Evolutionary conservation across 1,284 basidiomycete species (phyloP).

Genomic region (Pseudozyma sp.): DNA sequence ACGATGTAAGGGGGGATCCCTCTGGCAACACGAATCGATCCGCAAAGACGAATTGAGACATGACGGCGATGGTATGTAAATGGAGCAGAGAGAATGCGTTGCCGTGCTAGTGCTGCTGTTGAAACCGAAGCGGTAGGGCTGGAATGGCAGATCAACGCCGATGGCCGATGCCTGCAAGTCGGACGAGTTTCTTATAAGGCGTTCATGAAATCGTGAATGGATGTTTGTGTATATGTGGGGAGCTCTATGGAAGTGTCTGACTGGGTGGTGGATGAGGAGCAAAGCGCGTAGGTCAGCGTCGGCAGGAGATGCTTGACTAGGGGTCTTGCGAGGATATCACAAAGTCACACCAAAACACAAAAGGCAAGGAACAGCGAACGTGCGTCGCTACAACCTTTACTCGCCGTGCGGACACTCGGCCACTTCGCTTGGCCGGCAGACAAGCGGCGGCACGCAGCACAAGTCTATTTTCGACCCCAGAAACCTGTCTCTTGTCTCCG

Average conservation of each 20-base stretch:
- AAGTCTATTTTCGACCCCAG: not conserved
- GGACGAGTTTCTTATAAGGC: too few species aligned
- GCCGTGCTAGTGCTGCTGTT: not conserved
- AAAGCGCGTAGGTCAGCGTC: too few species aligned
- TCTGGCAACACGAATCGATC: constrained; percentile 43
- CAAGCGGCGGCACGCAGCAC: not conserved
- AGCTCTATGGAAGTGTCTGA: too few species aligned
- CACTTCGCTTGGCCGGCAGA: constrained; percentile 2
- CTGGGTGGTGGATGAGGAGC: too few species aligned
- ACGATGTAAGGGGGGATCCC: constrained; percentile 28
- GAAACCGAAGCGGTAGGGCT: not conserved
- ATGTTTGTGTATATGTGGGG: too few species aligned
- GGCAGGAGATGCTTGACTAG: too few species aligned
- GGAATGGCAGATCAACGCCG: too few species aligned
- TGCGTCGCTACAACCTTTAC: constrained; percentile 1
- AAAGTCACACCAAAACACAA: constrained; percentile 1
- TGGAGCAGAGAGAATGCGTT: not conserved
- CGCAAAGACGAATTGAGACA: constrained; percentile 45
- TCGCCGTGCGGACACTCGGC: constrained; percentile 4
- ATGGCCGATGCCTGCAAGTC: too few species aligned
- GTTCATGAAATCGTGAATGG: too few species aligned
- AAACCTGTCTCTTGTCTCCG: not conserved
- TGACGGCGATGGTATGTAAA: constrained; percentile 3
- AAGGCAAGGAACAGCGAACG: constrained; percentile 4
- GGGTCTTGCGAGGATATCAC: not conserved